Evolutionary conservation across 805 yeast species (phyloP), one percentile per base, ranked within the genome.

Genomic region (Kluyveromyces wickerhamii): DNA sequence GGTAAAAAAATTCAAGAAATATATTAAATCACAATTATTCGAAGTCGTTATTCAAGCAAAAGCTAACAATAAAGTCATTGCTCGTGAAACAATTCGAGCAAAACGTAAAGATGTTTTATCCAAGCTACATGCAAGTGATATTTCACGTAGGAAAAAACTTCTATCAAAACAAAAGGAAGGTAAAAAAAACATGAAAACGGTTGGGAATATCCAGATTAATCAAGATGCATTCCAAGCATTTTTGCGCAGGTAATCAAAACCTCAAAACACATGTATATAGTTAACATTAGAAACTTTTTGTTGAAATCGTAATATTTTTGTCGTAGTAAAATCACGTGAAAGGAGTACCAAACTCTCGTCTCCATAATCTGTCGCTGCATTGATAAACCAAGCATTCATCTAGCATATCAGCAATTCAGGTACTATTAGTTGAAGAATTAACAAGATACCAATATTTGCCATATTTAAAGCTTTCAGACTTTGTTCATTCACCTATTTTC

Each of bases 91-190:
- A 0, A 83, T 92, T 43, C 84, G 85, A 55, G 97, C 97, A 5
- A 74, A 85, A 53, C 67, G 96, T 40, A 89, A 89, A 60, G 97
- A 89, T 59, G 98, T 89, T n/a, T 67, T 92, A 36, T 95, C 92
- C 19, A 83, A 77, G 51, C 63, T 92, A 40, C 97, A 89, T 59
- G 98, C 97, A 0, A 78, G 95, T 13, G 98, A 89, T 64, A 74
- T 88, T 21, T 73, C 94, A 0, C 71, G 98, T 62, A 70, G 95
- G 42, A 87, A 87, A 66, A 89, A 89, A 60, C 68, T 89, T 45
- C 65, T 89, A 35, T 85, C 72, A 36, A 80, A 82, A 48, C 98
- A 89, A 52, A 89, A 88, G 57, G 95, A 85, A 52, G 98, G 98
- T 24, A 92, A 92, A 61, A 85, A 82, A 59, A 71, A 70, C 41